Evolutionary conservation across 2,329 filamentous ascomycete species (phyloP), one percentile per base, ranked within the genome.

Genomic region (Penicillium sp.): DNA sequence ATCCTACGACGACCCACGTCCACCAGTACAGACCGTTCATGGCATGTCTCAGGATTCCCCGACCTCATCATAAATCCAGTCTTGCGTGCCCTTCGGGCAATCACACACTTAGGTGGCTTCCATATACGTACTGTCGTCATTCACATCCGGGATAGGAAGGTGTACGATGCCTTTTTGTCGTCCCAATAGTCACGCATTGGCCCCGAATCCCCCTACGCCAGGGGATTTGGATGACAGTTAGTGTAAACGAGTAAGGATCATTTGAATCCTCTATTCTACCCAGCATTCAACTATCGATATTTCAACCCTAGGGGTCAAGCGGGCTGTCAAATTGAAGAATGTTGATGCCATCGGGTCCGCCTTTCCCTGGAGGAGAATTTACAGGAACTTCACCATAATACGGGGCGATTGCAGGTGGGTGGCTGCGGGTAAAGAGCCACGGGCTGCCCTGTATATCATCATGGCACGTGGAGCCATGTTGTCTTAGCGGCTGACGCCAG

Each of bases 301-400:
- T n/a, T n/a, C n/a, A n/a, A n/a, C n/a, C n/a, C n/a, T n/a, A n/a
- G n/a, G 42, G 18, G 2, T 16, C 19, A 7, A 24, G 19, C n/a
- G 24, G 8, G 10, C n/a, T 3, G 23, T 28, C 6, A 28, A 43
- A 43, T 43, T 26, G 6, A 43, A 43, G 42, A 31, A 45, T 46
- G n/a, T 31, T 29, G 13, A 45, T 23, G 21, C 40, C 23, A 28
- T 45, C 29, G 34, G 43, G 26, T 3, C 16, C 50, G 48, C 19
- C 34, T 43, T 43, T 42, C 24, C 51, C 36, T 16, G 36, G 36
- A 43, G 18, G 9, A 48, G 36, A 5, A 42, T 52, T 14, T 52
- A 31, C 18, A 40, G 19, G 24, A 5, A 26, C 18, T 31, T 45
- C 23, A 19, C 4, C 28, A 16, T 13, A 16, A 44, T 44, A 11